These are phyloP conservation scores for Candida endomychidarum DNA, from an alignment of 805 yeast species.

Conservation along the genomic window DNA sequence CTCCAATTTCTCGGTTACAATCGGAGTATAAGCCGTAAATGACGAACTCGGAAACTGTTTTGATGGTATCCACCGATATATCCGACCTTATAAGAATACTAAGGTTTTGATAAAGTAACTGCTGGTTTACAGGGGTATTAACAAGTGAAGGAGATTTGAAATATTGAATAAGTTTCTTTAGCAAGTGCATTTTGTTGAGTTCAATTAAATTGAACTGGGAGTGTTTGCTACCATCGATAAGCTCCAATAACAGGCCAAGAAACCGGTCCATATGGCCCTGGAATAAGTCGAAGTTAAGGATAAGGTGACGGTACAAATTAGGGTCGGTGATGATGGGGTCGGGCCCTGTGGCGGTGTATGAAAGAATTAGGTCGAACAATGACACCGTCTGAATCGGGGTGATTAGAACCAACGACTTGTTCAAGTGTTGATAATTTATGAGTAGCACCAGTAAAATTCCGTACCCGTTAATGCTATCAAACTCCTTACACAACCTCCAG, in stretches of 20 bases:
- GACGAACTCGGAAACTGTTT: conserved; percentile 46
- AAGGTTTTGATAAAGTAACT: conserved; percentile 19
- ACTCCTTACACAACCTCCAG: conserved; percentile 54
- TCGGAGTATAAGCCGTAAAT: conserved; percentile 49
- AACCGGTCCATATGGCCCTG: conserved; percentile 52
- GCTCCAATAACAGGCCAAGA: conserved; percentile 56
- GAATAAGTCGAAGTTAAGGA: conserved; percentile 62
- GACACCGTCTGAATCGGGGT: neutral
- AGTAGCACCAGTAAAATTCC: conserved; percentile 55
- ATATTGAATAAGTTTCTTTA: conserved; percentile 50
- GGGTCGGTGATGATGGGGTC: conserved; percentile 60
- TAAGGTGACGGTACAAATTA: conserved; percentile 50
- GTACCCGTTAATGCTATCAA: conserved; percentile 61
- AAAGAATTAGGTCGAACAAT: conserved; percentile 48
- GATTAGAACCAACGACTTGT: conserved; percentile 1
- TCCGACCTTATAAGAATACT: conserved; percentile 32
- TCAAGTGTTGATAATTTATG: conserved; percentile 39
- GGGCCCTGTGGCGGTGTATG: conserved; percentile 55
- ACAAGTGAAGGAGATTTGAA: conserved; percentile 34
- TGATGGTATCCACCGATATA: conserved; percentile 54
- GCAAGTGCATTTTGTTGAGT: conserved; percentile 50
- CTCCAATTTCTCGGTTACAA: conserved; percentile 37
- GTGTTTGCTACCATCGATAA: conserved; percentile 54
- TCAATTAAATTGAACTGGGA: conserved; percentile 51
- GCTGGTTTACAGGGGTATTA: conserved; percentile 3